phyloP scores from a whole-genome alignment of 2,329 filamentous ascomycete species.

The Colletotrichum lentis region DNA sequence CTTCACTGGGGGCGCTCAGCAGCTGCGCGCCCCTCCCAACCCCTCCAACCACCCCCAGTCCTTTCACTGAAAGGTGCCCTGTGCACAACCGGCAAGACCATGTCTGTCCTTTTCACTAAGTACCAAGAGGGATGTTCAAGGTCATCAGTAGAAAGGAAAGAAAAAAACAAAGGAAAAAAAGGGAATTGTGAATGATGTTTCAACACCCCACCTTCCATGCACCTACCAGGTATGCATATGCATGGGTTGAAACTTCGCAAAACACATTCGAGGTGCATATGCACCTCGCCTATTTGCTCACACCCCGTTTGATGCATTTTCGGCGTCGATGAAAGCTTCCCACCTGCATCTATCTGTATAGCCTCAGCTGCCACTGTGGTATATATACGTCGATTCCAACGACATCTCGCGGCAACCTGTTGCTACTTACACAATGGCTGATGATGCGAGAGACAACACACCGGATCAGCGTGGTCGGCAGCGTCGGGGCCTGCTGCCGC shows the following conservation, averaged over 20 bases:
- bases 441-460: constrained; percentile 20
- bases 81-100: neutral
- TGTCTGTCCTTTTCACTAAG: neutral
- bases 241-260: constrained; percentile 27
- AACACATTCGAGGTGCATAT: constrained; percentile 12
- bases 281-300: constrained; percentile 19
- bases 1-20: neutral
- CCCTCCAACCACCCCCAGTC: neutral
- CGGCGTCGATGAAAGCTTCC: constrained; percentile 20
- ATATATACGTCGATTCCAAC: neutral
- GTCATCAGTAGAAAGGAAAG: neutral
- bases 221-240: constrained; percentile 18
- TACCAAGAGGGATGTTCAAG: neutral
- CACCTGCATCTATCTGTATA: constrained; percentile 12
- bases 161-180: neutral
- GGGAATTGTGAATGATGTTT: neutral
- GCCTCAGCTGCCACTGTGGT: neutral
- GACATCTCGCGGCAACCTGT: constrained; percentile 7
- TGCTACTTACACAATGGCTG: constrained; percentile 38
- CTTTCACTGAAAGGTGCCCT: no score
- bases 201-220: constrained; percentile 19
- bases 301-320: constrained; percentile 27
- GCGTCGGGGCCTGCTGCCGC: constrained; percentile 51
- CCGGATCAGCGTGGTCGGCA: constrained; percentile 32
- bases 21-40: constrained; percentile 1